Percentiles rank a stretch among this genome's conserved stretches.
Evolutionary conservation across 2,329 filamentous ascomycete species (phyloP).

Genomic region (Aaosphaeria arxii): DNA sequence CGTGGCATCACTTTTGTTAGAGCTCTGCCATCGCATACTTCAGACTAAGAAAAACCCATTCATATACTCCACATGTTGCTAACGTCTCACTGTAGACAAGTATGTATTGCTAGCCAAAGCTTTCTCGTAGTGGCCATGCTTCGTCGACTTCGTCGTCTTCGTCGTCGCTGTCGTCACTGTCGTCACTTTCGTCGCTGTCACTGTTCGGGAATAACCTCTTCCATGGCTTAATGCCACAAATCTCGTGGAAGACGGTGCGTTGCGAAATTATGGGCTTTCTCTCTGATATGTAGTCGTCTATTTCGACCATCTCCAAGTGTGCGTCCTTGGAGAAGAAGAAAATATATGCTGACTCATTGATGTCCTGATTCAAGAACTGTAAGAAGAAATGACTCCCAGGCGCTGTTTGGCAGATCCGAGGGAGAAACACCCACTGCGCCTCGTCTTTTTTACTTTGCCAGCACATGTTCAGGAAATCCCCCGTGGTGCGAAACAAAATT

Average conservation of each 20-base stretch:
- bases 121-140: too few species aligned
- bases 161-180: too few species aligned
- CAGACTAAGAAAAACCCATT: too few species aligned
- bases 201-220: not conserved
- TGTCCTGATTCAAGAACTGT: not conserved
- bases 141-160: too few species aligned
- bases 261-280: not conserved
- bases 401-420: not conserved
- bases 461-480: not conserved
- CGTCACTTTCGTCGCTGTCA: too few species aligned
- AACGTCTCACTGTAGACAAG: too few species aligned
- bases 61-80: too few species aligned
- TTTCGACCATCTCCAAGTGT: not conserved
- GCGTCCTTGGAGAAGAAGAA: not conserved
- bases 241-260: not conserved
- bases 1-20: too few species aligned
- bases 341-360: too few species aligned
- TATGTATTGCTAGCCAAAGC: too few species aligned
- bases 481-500: not conserved
- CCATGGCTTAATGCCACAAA: not conserved
- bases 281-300: not conserved
- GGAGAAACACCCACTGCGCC: not conserved
- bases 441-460: not conserved
- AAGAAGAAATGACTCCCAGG: not conserved
- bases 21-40: too few species aligned